These are phyloP conservation scores for Venturia carpophila DNA, from an alignment of 2,329 filamentous ascomycete genomes.

Conservation along the genomic window DNA sequence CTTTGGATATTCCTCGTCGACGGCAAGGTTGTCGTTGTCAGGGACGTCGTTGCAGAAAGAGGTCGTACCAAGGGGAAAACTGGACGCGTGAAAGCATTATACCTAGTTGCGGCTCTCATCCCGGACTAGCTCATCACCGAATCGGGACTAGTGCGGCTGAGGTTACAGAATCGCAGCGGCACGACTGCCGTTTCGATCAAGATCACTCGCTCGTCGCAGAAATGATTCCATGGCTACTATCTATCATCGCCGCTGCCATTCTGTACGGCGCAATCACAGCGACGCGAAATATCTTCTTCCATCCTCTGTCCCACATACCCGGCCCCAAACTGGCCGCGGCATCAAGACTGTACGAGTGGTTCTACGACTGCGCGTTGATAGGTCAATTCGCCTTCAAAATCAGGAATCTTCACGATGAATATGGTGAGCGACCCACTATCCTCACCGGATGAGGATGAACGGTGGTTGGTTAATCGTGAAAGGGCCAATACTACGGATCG, in stretches of 20 bases:
- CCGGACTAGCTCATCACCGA: background rate
- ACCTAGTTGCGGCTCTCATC: no score
- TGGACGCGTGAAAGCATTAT: no score
- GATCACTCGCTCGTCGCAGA: background rate
- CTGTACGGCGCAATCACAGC: slow-evolving; percentile 19
- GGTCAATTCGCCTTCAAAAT: slow-evolving; percentile 23
- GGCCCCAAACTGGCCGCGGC: slow-evolving; percentile 16
- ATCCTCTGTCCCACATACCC: slow-evolving; percentile 9
- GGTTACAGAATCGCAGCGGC: background rate
- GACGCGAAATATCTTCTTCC: slow-evolving; percentile 7
- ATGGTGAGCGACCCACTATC: slow-evolving; percentile 21
- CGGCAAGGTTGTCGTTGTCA: no score
- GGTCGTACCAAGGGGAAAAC: no score
- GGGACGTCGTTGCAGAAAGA: slow-evolving; percentile 23
- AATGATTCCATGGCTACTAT: background rate
- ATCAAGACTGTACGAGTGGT: slow-evolving; percentile 19
- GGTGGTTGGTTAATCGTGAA: background rate
- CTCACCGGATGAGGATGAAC: background rate
- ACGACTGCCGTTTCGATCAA: background rate
- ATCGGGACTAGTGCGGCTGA: background rate
- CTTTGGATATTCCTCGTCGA: no score
- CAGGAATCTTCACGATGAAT: slow-evolving; percentile 24
- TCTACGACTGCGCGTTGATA: slow-evolving; percentile 18
- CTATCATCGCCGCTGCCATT: background rate
- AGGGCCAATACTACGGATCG: slow-evolving; percentile 25